These are phyloP conservation scores for Globisporangium nunn DNA, from an alignment of 352 stramenopile species.

Conservation along the genomic window DNA sequence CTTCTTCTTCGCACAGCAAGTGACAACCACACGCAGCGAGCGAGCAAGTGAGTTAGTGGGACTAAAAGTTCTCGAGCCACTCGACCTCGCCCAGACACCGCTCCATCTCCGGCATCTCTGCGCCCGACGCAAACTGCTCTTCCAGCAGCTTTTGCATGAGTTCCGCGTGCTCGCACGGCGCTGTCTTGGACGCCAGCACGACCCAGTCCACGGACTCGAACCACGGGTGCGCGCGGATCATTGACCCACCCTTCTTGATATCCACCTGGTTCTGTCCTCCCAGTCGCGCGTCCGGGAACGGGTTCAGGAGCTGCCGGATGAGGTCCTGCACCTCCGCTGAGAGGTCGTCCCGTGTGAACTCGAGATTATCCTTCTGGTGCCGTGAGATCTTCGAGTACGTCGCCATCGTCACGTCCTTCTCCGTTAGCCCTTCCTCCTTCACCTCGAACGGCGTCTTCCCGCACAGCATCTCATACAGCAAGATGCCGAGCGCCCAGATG, in stretches of 20 bases:
- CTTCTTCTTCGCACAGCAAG: background rate
- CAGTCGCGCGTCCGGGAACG: conserved; percentile 55
- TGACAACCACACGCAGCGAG: background rate
- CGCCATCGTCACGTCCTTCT: conserved; percentile 80
- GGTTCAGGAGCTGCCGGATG: conserved; percentile 62
- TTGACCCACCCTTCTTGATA: conserved; percentile 68
- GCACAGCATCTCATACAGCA: conserved; percentile 84
- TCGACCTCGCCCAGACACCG: conserved; percentile 49
- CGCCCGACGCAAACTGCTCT: conserved; percentile 32
- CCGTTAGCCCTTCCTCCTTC: conserved; percentile 55
- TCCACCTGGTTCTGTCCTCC: conserved; percentile 71
- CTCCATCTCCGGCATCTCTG: conserved; percentile 60
- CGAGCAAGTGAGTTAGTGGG: background rate
- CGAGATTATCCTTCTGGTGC: conserved; percentile 53
- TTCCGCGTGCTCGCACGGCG: conserved; percentile 34
- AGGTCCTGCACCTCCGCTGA: conserved; percentile 50
- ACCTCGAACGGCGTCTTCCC: conserved; percentile 81
- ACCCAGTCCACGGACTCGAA: conserved; percentile 78
- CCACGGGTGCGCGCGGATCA: conserved; percentile 77
- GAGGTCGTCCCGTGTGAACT: conserved; percentile 45
- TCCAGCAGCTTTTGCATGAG: conserved; percentile 51
- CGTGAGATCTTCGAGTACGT: conserved; percentile 85
- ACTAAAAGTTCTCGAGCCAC: conserved; percentile 77
- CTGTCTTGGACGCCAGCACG: conserved; percentile 62
- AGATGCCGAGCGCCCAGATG: conserved; percentile 80